A percentile compares a stretch with the other conserved stretches of the same genome.
Evolutionary conservation across 2,329 filamentous ascomycete species (phyloP).

Genomic region (Colletotrichum melonis): DNA sequence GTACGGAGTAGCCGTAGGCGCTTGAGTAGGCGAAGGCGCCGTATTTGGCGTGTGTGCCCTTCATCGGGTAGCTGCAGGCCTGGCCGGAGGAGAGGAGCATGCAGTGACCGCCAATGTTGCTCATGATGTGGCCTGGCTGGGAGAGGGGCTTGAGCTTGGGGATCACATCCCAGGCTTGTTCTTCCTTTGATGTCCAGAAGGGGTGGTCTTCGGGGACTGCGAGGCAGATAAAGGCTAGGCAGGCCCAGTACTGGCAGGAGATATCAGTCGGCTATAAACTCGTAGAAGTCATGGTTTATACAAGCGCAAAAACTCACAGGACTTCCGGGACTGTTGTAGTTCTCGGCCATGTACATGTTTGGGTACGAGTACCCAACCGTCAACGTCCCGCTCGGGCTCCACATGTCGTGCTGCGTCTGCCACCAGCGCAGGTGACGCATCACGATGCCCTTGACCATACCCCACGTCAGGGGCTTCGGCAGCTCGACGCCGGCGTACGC

Average conservation of each 20-base stretch:
- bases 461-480: slow-evolving; percentile 79
- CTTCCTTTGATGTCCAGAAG: slow-evolving; percentile 79
- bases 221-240: slow-evolving; percentile 80
- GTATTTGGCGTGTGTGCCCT: slow-evolving; percentile 85
- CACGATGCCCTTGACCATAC: slow-evolving; percentile 81
- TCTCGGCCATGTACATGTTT: slow-evolving; percentile 85
- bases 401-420: slow-evolving; percentile 80
- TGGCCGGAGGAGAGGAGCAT: slow-evolving; percentile 82
- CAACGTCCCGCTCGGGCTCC: slow-evolving; percentile 79
- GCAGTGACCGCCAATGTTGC: slow-evolving; percentile 77
- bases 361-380: slow-evolving; percentile 83
- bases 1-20: slow-evolving; percentile 81
- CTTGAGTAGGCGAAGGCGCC: slow-evolving; percentile 83
- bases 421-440: slow-evolving; percentile 83
- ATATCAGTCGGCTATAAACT: slow-evolving; percentile 27
- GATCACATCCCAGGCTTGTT: slow-evolving; percentile 66
- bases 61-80: slow-evolving; percentile 85
- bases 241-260: slow-evolving; percentile 76
- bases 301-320: slow-evolving; percentile 53
- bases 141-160: slow-evolving; percentile 69
- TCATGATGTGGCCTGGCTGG: slow-evolving; percentile 79
- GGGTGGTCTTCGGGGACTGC: slow-evolving; percentile 76
- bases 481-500: slow-evolving; percentile 82
- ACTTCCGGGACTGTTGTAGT: slow-evolving; percentile 83
- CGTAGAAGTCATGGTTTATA: neutral